Evolutionary conservation across 116 monocot species (phyloP), one percentile per base, ranked within the genome.

Genomic region (Phalaenopsis hybrid): DNA sequence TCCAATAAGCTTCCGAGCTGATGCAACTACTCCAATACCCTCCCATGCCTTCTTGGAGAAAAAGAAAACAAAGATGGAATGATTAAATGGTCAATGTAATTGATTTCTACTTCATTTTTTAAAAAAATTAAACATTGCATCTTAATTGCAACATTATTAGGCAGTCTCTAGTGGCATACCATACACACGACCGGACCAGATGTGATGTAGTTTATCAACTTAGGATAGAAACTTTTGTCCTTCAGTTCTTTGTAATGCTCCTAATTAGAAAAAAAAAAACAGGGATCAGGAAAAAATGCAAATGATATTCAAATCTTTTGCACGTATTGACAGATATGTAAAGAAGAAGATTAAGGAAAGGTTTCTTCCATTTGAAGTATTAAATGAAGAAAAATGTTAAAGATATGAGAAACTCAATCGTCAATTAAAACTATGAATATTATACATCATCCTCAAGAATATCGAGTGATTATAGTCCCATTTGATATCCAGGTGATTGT

Each of bases 101-200:
- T 81, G 16, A 8, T 31, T 11, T 45, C 23, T 50, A 20, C 0
- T 78, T 48, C 23, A 45, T 44, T 23, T 4, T 34, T 68, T 45
- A 31, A 49, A 46, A 28, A 25, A 23, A 8, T 44, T 77, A 50
- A 75, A 41, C 8, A 77, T 75, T 77, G 50, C 21, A 50, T 50
- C 76, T 28, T 25, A 46, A 28, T 25, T 23, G 43, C 50, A 34
- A 46, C 50, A 46, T 33, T 55, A 75, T 43, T 21, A 8, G 50
- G 11, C 25, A 77, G 25, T 78, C 37, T 28, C 31, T 10, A 82
- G 75, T 77, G 63, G 77, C 31, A 45, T 86, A 98, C 98, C 98
- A 98, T 98, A 75, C 94, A 98, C 34, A 98, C 98, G 79, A 98
- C 98, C 45, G 98, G 98, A 21, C 97, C 98, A 45, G 98, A 98